These are phyloP conservation scores for Russula griseocarnosa DNA, from an alignment of 768 basidiomycete genomes.

Conservation along the genomic window DNA sequence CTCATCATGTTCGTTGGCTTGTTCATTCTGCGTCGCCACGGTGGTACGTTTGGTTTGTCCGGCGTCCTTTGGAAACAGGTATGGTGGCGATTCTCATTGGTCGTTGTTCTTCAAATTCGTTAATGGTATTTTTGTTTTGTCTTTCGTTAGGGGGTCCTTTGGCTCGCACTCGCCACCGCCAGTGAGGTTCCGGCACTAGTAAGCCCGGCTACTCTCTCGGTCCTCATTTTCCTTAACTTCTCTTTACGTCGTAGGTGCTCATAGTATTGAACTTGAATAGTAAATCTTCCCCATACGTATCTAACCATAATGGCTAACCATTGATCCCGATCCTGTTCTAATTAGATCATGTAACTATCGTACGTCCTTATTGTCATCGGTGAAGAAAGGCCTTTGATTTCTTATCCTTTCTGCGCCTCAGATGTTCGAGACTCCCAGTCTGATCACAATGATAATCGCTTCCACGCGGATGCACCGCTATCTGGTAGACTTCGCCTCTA, in stretches of 20 bases:
- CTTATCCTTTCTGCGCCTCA: neutral
- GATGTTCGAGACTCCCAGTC: neutral
- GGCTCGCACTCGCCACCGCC: neutral
- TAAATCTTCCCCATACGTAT: neutral
- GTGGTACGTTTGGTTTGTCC: neutral
- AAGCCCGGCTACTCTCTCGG: neutral
- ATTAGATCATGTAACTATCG: neutral
- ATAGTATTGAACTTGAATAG: neutral
- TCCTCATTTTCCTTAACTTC: neutral
- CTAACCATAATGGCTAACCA: neutral
- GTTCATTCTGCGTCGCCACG: neutral
- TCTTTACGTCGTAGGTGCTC: neutral
- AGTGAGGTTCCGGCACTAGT: neutral
- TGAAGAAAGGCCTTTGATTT: neutral
- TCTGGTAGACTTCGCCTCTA: neutral
- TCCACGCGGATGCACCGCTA: neutral
- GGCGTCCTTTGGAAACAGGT: neutral
- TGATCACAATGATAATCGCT: neutral
- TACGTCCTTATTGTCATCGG: neutral
- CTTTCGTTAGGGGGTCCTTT: neutral
- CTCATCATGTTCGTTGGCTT: conserved; percentile 11
- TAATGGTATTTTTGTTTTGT: neutral
- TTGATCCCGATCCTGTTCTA: neutral
- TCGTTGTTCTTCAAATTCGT: neutral
- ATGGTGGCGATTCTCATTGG: neutral